phyloP scores from a whole-genome alignment of 805 yeast genomes.

The Saccharomycopsis oosterbeekiorum region DNA sequence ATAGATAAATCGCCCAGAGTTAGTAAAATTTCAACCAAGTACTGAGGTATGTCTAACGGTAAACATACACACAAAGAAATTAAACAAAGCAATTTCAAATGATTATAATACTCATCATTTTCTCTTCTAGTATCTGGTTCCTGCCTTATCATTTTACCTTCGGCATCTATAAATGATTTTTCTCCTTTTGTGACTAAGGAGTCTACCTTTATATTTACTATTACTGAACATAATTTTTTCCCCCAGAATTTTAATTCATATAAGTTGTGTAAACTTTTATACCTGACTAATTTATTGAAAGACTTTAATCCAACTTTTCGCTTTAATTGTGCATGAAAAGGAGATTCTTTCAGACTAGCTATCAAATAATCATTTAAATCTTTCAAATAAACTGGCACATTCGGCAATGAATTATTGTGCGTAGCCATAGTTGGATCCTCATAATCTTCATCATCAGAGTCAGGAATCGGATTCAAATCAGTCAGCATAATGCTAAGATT shows the following conservation, averaged over 20 bases:
- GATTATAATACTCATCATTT: constrained; percentile 3
- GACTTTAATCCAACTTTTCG: constrained; percentile 8
- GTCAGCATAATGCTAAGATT: not conserved
- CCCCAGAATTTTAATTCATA: constrained; percentile 14
- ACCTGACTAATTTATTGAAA: constrained; percentile 10
- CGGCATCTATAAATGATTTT: not conserved
- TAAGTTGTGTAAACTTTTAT: not conserved
- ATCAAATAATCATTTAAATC: constrained; percentile 15
- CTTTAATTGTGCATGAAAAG: constrained; percentile 7
- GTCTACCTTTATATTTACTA: constrained; percentile 12
- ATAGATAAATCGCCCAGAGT: constrained; percentile 66
- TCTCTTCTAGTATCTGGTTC: not conserved
- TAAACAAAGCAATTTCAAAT: constrained; percentile 8
- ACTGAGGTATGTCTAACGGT: constrained; percentile 6
- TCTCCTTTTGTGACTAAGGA: not conserved
- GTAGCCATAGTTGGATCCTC: constrained; percentile 14
- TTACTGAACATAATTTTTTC: constrained; percentile 5
- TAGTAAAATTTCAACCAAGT: constrained; percentile 27
- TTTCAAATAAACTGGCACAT: constrained; percentile 13
- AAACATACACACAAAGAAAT: constrained; percentile 10
- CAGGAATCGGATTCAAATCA: not conserved
- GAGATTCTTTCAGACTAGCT: constrained; percentile 11
- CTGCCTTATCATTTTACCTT: not conserved
- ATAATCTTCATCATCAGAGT: constrained; percentile 18
- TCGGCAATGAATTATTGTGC: constrained; percentile 14